Conservation (phyloP, 2,329 filamentous ascomycete species). For the Colletotrichum trifolii region DNA sequence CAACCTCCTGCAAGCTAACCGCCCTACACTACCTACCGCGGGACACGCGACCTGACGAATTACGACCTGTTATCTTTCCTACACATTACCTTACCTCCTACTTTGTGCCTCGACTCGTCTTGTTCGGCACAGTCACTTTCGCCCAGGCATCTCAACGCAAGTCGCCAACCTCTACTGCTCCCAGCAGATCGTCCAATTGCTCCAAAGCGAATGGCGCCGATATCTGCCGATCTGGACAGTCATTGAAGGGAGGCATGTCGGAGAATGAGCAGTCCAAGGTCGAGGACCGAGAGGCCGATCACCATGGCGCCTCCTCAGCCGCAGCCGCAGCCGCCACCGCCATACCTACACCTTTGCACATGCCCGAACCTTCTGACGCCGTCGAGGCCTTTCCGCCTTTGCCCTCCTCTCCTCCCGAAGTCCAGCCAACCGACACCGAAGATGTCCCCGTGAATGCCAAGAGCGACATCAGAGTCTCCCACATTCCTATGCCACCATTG, state of each 20-base stretch:
- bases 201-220: slow-evolving; percentile 30
- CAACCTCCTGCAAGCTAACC: slow-evolving; percentile 24
- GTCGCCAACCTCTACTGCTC: too few relatives aligned
- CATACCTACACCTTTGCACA: background rate
- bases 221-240: slow-evolving; percentile 11
- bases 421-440: background rate
- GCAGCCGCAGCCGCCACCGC: background rate
- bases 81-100: too few relatives aligned
- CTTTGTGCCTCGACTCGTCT: background rate
- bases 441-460: slow-evolving; percentile 6
- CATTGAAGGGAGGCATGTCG: slow-evolving; percentile 33
- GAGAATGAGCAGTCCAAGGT: slow-evolving; percentile 7
- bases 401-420: slow-evolving; percentile 27
- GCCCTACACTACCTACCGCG: too few relatives aligned
- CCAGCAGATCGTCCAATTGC: background rate
- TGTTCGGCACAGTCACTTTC: background rate
- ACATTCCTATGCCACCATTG: slow-evolving; percentile 30
- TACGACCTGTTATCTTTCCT: too few relatives aligned
- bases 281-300: slow-evolving; percentile 19
- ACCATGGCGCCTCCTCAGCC: slow-evolving; percentile 17
- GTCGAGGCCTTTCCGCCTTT: slow-evolving; percentile 29
- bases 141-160: too few relatives aligned
- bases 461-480: slow-evolving; percentile 28
- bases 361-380: slow-evolving; percentile 4
- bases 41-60: too few relatives aligned